phyloP scores from a whole-genome alignment of 371 early-diverging fungal species.

The Furculomyces boomerangus region DNA sequence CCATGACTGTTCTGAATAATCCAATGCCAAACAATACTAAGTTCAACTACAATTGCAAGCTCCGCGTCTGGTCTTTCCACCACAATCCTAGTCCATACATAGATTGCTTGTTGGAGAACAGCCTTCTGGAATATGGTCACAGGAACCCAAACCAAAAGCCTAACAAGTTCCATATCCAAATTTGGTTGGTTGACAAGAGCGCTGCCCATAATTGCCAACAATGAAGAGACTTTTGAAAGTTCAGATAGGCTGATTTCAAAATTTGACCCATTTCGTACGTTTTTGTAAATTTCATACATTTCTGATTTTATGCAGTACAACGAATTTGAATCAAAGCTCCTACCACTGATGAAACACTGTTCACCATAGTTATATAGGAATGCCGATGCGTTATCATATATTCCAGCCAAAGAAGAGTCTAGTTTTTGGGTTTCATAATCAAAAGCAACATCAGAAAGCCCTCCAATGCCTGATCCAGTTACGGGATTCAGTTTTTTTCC shows the following conservation, averaged over 20 bases:
- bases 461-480: background rate
- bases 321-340: conserved; percentile 7
- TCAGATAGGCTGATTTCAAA: conserved; percentile 4
- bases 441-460: background rate
- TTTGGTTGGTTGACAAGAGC: background rate
- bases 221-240: conserved; percentile 6
- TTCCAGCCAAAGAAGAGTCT: background rate
- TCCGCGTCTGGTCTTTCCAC: conserved; percentile 54
- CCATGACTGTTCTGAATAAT: conserved; percentile 60
- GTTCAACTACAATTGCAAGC: conserved; percentile 56
- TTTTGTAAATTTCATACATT: conserved; percentile 10
- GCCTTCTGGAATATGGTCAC: conserved; percentile 59
- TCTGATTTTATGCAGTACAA: conserved; percentile 8
- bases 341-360: conserved; percentile 16
- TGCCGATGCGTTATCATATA: conserved; percentile 17
- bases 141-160: conserved; percentile 70
- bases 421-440: background rate
- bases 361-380: conserved; percentile 16
- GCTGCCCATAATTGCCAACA: background rate
- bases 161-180: conserved; percentile 37
- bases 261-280: conserved; percentile 10
- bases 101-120: conserved; percentile 53
- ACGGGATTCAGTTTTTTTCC: conserved; percentile 24
- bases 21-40: conserved; percentile 69
- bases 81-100: conserved; percentile 78